Evolutionary conservation across 129 eudicot species (phyloP).

Genomic region (Ambrosia trifida): DNA sequence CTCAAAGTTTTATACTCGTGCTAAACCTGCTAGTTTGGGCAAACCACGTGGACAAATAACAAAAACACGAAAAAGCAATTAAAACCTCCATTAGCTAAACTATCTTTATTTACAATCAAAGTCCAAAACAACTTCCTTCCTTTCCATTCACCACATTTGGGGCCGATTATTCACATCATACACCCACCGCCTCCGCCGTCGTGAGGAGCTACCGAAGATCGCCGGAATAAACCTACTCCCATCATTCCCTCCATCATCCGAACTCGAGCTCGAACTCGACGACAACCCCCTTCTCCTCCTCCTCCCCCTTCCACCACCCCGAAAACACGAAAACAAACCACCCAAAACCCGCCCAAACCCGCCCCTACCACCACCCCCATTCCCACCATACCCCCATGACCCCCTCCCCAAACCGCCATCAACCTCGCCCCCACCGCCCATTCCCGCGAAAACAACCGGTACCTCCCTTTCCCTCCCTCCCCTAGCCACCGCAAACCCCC

Average conservation of each 20-base stretch:
- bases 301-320: slow-evolving; percentile 38
- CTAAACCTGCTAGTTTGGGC: too few relatives aligned
- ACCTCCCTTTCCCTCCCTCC: slow-evolving; percentile 81
- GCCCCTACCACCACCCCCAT: slow-evolving; percentile 45
- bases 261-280: slow-evolving; percentile 45
- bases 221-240: slow-evolving; percentile 51
- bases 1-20: too few relatives aligned
- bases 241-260: slow-evolving; percentile 51
- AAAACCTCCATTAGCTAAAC: neutral
- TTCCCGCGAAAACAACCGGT: slow-evolving; percentile 78
- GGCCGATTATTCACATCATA: slow-evolving; percentile 46
- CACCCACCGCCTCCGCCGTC: slow-evolving; percentile 52
- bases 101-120: neutral
- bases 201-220: slow-evolving; percentile 42
- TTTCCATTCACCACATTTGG: slow-evolving; percentile 44
- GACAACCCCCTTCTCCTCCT: slow-evolving; percentile 44
- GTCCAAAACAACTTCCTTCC: neutral
- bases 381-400: slow-evolving; percentile 69
- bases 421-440: slow-evolving; percentile 69
- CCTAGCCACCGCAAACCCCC: slow-evolving; percentile 94
- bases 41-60: too few relatives aligned
- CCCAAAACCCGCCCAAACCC: slow-evolving; percentile 58
- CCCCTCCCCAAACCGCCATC: slow-evolving; percentile 64
- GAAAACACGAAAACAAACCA: slow-evolving; percentile 69
- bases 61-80: neutral